Conservation (phyloP, 768 basidiomycete genomes). For the Lepiota brunneoincarnata region DNA sequence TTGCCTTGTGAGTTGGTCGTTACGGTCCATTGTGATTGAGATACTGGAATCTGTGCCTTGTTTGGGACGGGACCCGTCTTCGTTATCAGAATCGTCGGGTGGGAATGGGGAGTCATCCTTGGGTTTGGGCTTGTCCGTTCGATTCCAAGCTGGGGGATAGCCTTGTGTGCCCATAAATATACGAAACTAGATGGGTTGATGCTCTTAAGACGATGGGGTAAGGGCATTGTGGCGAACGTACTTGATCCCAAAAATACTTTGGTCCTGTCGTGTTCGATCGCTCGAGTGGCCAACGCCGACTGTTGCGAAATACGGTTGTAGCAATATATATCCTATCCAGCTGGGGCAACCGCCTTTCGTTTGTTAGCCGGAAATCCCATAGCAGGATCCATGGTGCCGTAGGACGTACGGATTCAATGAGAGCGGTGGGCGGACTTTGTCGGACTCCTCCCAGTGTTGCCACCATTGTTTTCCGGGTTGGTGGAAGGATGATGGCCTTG, state of each 20-base stretch:
- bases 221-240: not conserved
- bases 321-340: conserved; percentile 1
- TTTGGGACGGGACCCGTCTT: not conserved
- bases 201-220: too few relatives aligned
- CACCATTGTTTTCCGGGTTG: conserved; percentile 3
- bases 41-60: not conserved
- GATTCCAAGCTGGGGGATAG: conserved; percentile 9
- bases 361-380: not conserved
- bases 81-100: conserved; percentile 2
- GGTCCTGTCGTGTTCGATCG: not conserved
- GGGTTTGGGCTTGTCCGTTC: not conserved
- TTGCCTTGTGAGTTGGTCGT: not conserved
- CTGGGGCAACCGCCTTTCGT: not conserved
- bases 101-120: not conserved
- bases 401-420: not conserved
- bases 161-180: conserved; percentile 3
- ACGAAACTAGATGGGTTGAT: not conserved
- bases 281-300: conserved; percentile 6
- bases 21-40: not conserved
- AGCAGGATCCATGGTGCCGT: too few relatives aligned
- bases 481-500: not conserved
- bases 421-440: not conserved
- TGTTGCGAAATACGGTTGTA: not conserved
- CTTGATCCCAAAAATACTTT: conserved; percentile 7
- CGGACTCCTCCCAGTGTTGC: conserved; percentile 3